Conservation (phyloP, 768 basidiomycete genomes). For the Pleurotus djamor region DNA sequence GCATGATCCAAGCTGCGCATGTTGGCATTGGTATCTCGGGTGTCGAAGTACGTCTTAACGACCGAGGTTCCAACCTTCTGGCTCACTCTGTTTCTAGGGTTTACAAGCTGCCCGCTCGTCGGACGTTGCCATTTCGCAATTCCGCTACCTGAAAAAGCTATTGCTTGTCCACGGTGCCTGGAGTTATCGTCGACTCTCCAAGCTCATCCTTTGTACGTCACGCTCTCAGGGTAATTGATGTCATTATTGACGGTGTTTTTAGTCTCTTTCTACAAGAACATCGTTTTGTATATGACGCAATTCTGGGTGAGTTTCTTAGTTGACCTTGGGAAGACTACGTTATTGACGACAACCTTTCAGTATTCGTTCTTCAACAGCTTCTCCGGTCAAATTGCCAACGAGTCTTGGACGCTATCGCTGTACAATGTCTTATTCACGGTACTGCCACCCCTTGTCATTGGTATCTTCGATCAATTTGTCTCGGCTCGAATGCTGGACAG, state of each 20-base stretch:
- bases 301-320: constrained; percentile 73
- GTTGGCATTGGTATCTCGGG: constrained; percentile 98
- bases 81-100: constrained; percentile 50
- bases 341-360: constrained; percentile 34
- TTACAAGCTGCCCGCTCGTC: constrained; percentile 97
- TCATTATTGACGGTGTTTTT: constrained; percentile 8
- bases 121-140: constrained; percentile 97
- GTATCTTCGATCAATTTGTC: constrained; percentile 98
- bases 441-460: constrained; percentile 94
- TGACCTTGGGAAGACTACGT: background rate
- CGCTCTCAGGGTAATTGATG: background rate
- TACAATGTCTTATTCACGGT: constrained; percentile 98
- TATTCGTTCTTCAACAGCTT: constrained; percentile 99
- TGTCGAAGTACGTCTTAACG: constrained; percentile 64
- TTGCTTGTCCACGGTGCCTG: constrained; percentile 97
- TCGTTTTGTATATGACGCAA: constrained; percentile 96
- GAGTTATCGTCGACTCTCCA: constrained; percentile 95
- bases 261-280: constrained; percentile 99
- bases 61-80: background rate
- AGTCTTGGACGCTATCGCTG: constrained; percentile 97
- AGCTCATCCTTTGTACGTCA: constrained; percentile 88
- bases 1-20: constrained; percentile 99
- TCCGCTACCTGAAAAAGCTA: constrained; percentile 92
- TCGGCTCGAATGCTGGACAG: constrained; percentile 95
- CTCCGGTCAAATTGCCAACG: constrained; percentile 97